A percentile compares a stretch with the other conserved stretches of the same genome.
Evolutionary conservation across 1,139 yeast species (phyloP).

Genomic region (Komagataea norvegica): DNA sequence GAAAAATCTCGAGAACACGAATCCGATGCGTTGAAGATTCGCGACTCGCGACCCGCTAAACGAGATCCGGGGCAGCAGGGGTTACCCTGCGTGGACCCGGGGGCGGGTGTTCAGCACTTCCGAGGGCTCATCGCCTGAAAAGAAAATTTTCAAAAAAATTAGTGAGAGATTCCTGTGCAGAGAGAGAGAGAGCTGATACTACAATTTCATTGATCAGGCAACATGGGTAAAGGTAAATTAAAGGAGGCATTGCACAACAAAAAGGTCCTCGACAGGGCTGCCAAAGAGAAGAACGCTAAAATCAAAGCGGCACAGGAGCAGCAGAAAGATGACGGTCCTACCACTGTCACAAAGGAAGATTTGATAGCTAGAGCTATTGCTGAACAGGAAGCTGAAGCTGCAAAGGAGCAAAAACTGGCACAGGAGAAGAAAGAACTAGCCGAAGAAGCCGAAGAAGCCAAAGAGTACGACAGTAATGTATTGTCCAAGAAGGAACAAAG

Average conservation of each 20-base stretch:
- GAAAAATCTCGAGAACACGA: too few relatives aligned
- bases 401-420: constrained; percentile 15
- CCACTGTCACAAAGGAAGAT: constrained; percentile 33
- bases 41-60: too few relatives aligned
- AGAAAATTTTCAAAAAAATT: constrained; percentile 6
- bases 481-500: constrained; percentile 63
- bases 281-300: constrained; percentile 24
- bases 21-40: too few relatives aligned
- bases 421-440: constrained; percentile 16
- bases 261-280: constrained; percentile 25
- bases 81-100: too few relatives aligned
- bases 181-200: too few relatives aligned
- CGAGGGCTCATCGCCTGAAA: constrained; percentile 12
- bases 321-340: constrained; percentile 27
- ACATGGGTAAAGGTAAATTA: constrained; percentile 35
- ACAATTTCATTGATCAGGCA: too few relatives aligned
- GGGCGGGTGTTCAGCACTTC: too few relatives aligned
- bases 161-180: neutral
- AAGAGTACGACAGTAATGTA: constrained; percentile 42
- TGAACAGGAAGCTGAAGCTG: constrained; percentile 18
- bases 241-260: constrained; percentile 31
- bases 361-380: constrained; percentile 20
- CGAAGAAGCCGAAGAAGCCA: constrained; percentile 23
- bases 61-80: constrained; percentile 10
- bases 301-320: constrained; percentile 23